Percentiles rank a stretch among this genome's conserved stretches.
Conservation (phyloP, 345 rosid genomes). For the Eucalyptus viminalis region DNA sequence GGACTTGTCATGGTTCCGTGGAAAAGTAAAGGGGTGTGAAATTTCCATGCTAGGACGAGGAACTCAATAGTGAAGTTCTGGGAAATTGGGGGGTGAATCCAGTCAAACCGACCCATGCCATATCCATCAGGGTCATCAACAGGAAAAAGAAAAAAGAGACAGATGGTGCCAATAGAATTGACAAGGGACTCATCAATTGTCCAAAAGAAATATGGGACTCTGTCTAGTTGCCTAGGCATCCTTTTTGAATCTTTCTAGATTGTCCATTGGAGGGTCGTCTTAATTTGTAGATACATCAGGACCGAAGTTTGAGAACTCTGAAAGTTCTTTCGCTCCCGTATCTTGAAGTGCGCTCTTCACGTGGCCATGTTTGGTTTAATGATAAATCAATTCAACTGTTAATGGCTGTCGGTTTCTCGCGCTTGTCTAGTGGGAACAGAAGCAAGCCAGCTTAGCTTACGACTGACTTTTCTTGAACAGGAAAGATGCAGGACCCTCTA, state of each 20-base stretch:
- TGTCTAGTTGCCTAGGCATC: not conserved
- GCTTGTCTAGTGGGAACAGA: not conserved
- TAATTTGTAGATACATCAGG: not conserved
- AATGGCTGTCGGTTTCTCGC: not conserved
- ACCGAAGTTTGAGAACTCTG: not conserved
- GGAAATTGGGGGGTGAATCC: not conserved
- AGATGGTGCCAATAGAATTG: not conserved
- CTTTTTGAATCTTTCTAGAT: not conserved
- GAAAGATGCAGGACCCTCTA: constrained; percentile 59
- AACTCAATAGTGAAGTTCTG: not conserved
- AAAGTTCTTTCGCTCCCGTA: not conserved
- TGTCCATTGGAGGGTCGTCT: not conserved
- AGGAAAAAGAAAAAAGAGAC: not conserved
- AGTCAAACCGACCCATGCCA: not conserved
- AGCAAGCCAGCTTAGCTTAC: not conserved
- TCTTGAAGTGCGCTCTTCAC: not conserved
- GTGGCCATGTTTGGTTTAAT: not conserved
- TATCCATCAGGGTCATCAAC: not conserved
- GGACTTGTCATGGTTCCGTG: not conserved
- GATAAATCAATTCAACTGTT: not conserved
- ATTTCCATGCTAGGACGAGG: not conserved
- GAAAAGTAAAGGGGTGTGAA: not conserved
- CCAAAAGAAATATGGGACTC: not conserved
- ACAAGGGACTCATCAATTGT: not conserved
- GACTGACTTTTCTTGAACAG: constrained; percentile 18